Conservation (phyloP, 257 asterid genomes). For the Primulina eburnea region DNA sequence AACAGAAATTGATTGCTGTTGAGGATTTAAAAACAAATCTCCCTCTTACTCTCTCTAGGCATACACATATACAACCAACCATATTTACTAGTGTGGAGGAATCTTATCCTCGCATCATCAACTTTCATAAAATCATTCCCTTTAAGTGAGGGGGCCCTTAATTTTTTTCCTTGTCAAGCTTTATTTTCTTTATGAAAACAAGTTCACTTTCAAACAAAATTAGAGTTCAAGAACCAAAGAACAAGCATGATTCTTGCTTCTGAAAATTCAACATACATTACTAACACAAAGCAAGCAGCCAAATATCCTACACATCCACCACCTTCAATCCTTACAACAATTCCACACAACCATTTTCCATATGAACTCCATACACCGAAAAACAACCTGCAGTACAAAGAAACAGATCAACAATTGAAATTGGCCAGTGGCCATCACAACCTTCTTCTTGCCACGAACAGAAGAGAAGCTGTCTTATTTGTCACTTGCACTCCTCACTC, state of each 20-base stretch:
- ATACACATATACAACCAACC: not conserved
- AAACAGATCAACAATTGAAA: conserved; percentile 23
- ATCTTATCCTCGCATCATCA: conserved; percentile 22
- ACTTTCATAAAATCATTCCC: not conserved
- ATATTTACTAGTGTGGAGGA: conserved; percentile 18
- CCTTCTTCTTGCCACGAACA: conserved; percentile 6
- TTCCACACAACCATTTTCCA: conserved; percentile 22
- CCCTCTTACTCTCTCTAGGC: not conserved
- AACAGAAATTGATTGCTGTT: too few species aligned
- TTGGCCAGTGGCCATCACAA: conserved; percentile 6
- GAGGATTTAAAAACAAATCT: too few species aligned
- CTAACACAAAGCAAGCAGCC: conserved; percentile 5
- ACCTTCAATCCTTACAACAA: conserved; percentile 30
- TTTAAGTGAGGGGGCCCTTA: conserved; percentile 19
- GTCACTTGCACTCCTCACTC: not conserved
- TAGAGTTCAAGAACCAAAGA: not conserved
- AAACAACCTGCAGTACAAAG: conserved; percentile 13
- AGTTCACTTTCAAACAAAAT: not conserved
- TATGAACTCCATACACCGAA: conserved; percentile 4
- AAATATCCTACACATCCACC: conserved; percentile 14
- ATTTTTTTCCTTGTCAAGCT: conserved; percentile 12
- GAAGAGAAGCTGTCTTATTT: conserved; percentile 29
- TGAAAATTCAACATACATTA: conserved; percentile 22
- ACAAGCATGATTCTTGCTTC: conserved; percentile 7
- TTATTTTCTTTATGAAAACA: not conserved